Base-by-base conservation (phyloP, 495 filamentous ascomycete genomes). In the Penicilliopsis zonata region DNA sequence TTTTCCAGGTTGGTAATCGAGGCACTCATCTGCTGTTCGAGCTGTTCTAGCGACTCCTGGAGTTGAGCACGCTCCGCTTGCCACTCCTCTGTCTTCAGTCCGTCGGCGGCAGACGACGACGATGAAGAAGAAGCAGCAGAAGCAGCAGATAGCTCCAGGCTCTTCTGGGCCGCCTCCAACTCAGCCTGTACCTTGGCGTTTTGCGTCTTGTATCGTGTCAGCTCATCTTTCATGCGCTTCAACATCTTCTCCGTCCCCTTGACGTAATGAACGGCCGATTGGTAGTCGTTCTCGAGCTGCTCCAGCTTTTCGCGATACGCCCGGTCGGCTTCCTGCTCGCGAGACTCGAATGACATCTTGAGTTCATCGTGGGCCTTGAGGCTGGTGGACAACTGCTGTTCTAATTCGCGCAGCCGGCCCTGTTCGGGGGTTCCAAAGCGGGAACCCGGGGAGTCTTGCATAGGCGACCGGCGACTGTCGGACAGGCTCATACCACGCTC, bases 171-270 rank as follows among this genome's bases (percentile, higher is more conserved):
- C 14, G 66, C 66, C 17, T 82, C 71, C 17, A 95, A 57, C 40
- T 94, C 82, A 20, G 74, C 73, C 52, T 92, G 86, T 20, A 95
- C 52, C 35, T 78, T 78, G n/a, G 64, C 63, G 44, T 94, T 94
- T 29, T 87, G 77, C 23, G 72, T 58, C 67, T 94, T 95, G 53
- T 86, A 86, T 21, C 86, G 83, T 22, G 76, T 63, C 9, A 96
- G 65, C 54, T 98, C 90, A 42, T 94, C 86, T 65, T 98, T 96
- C 76, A 98, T 93, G 44, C 87, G 86, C 57, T 88, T 87, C 15
- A 98, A 68, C 84, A 99, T 93, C 70, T 94, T 95, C 59, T 99
- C 92, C 1, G 88, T 95, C 24, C 90, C 92, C 49, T 94, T 92
- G 41, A 99, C 85, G 49, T 99, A 99, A 56, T 94, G 87, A n/a